A percentile compares a stretch with the other conserved stretches of the same genome.
These are phyloP conservation scores for Trichoderma atroviride DNA, from an alignment of 2,329 filamentous ascomycete species.

Conservation along the genomic window DNA sequence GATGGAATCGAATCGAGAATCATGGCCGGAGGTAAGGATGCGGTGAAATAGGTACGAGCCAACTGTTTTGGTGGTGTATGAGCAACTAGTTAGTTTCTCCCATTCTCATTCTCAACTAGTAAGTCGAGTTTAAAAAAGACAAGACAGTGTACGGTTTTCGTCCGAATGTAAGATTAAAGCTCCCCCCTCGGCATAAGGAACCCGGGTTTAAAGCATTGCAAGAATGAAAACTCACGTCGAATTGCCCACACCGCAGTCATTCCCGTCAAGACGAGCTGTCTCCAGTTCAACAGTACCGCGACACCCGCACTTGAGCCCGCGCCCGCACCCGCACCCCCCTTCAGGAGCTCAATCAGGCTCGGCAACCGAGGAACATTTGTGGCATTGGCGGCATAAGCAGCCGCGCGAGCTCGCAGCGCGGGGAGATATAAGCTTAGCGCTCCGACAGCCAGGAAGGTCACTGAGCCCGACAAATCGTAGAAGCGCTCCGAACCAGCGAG, in stretches of 20 bases:
- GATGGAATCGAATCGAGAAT: conserved; percentile 53
- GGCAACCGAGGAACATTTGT: conserved; percentile 42
- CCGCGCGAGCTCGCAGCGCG: conserved; percentile 56
- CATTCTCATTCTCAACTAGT: neutral
- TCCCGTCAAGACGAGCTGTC: conserved; percentile 48
- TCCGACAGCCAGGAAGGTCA: conserved; percentile 68
- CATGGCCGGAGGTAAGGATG: conserved; percentile 60
- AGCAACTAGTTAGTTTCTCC: conserved; percentile 4
- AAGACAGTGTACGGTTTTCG: neutral
- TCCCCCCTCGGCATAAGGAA: neutral
- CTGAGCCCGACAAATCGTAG: conserved; percentile 67
- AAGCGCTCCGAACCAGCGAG: conserved; percentile 63
- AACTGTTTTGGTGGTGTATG: conserved; percentile 41
- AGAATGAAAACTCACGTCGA: conserved; percentile 50
- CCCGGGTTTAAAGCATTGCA: neutral
- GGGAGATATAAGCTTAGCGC: conserved; percentile 64
- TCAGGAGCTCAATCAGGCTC: conserved; percentile 49
- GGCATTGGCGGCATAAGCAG: conserved; percentile 40
- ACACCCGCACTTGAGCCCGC: conserved; percentile 33
- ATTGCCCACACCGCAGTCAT: conserved; percentile 60
- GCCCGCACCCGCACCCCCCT: conserved; percentile 42
- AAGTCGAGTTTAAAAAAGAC: neutral
- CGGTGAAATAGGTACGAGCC: conserved; percentile 66
- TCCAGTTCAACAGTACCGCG: conserved; percentile 55
- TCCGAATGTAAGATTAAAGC: neutral